phyloP scores from a whole-genome alignment of 2,329 filamentous ascomycete genomes.

The Botrytis galanthina region DNA sequence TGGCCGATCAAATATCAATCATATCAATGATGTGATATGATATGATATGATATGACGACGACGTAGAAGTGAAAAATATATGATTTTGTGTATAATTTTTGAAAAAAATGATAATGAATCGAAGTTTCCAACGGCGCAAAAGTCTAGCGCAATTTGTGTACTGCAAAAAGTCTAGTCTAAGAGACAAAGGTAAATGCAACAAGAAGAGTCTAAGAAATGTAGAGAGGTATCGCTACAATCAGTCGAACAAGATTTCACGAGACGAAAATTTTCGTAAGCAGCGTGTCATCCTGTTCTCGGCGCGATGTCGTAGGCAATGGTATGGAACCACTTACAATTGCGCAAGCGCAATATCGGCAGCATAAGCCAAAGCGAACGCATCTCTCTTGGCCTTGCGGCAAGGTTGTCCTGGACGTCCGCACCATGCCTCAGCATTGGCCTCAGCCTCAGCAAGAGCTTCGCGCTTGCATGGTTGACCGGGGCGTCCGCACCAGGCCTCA shows the following conservation, averaged over 20 bases:
- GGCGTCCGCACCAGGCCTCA: conserved; percentile 27
- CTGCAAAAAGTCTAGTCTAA: not conserved
- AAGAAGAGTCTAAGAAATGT: not conserved
- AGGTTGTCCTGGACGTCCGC: conserved; percentile 25
- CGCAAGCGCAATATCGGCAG: conserved; percentile 23
- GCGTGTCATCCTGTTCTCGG: not conserved
- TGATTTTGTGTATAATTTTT: not conserved
- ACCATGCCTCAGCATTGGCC: conserved; percentile 25
- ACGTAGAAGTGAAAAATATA: not conserved
- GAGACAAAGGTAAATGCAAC: not conserved
- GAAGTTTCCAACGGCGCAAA: not conserved
- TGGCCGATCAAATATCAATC: not conserved
- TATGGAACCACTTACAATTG: conserved; percentile 13
- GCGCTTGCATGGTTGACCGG: conserved; percentile 28
- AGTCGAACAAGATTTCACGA: not conserved
- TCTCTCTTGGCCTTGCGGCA: conserved; percentile 28
- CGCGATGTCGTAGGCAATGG: not conserved
- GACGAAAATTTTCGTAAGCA: not conserved
- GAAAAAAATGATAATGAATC: not conserved
- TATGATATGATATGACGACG: not conserved
- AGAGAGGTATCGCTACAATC: not conserved
- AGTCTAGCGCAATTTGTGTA: conserved; percentile 3
- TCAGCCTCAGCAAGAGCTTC: conserved; percentile 24
- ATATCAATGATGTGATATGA: not conserved
- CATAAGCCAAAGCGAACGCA: conserved; percentile 23